These are phyloP conservation scores for Collybia sordida DNA, from an alignment of 768 basidiomycete genomes.

Conservation along the genomic window DNA sequence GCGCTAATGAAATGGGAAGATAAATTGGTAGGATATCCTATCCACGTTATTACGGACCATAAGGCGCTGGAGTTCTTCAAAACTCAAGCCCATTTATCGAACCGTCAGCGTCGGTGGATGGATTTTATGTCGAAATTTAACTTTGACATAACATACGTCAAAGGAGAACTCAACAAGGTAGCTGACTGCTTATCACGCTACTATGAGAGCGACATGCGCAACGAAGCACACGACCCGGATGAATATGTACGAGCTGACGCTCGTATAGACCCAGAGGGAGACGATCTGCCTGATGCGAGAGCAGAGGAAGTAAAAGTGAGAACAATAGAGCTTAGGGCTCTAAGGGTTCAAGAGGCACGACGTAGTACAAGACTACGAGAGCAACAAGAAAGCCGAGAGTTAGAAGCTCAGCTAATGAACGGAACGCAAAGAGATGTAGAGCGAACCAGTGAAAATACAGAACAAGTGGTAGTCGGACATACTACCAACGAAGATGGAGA, in stretches of 20 bases:
- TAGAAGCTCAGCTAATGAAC: constrained; percentile 9
- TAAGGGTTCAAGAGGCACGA: neutral
- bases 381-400: constrained; percentile 3
- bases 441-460: neutral
- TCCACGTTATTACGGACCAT: constrained; percentile 23
- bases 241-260: constrained; percentile 21
- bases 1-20: constrained; percentile 30
- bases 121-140: constrained; percentile 28
- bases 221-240: constrained; percentile 10
- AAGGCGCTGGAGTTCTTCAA: constrained; percentile 25
- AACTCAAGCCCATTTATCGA: constrained; percentile 14
- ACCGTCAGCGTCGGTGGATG: constrained; percentile 25
- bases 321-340: constrained; percentile 7
- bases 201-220: constrained; percentile 22
- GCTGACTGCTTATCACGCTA: constrained; percentile 28
- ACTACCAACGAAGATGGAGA: no score
- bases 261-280: constrained; percentile 14
- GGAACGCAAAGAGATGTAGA: neutral
- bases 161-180: constrained; percentile 24
- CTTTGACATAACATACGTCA: constrained; percentile 22
- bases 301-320: constrained; percentile 11
- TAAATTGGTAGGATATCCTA: constrained; percentile 21
- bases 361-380: constrained; percentile 9
- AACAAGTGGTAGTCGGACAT: constrained; percentile 10
- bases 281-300: constrained; percentile 15